phyloP scores from a whole-genome alignment of 208 protist species.

The Acanthamoeba quina region DNA sequence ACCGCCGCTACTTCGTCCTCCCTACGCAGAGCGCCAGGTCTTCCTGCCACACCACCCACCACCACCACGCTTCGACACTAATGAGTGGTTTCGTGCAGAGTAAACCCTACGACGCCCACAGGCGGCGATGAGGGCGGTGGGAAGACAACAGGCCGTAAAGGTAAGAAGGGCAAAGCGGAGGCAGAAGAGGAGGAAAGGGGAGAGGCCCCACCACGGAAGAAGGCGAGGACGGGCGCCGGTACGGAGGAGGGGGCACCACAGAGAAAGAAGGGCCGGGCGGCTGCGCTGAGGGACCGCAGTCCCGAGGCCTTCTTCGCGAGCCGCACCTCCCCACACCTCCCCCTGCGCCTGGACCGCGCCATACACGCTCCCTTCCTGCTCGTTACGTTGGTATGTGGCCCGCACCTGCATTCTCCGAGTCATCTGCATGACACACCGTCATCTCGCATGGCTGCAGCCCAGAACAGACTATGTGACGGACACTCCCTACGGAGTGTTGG shows the following conservation, averaged over 20 bases:
- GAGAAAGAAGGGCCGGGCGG: neutral
- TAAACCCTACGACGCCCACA: neutral
- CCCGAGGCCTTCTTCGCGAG: conserved; percentile 2
- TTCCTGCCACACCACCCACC: neutral
- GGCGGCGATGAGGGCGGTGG: neutral
- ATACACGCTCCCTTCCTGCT: conserved; percentile 5
- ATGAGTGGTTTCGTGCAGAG: neutral
- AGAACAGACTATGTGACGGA: neutral
- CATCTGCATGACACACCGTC: neutral
- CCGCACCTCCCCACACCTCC: neutral
- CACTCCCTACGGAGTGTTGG: neutral
- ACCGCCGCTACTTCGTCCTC: neutral
- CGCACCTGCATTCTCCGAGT: no score
- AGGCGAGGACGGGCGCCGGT: neutral
- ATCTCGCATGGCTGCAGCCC: neutral
- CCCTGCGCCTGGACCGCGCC: neutral
- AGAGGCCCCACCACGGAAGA: neutral
- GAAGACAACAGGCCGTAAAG: neutral
- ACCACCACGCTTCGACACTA: no score
- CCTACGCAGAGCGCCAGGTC: conserved; percentile 2
- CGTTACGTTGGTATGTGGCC: neutral
- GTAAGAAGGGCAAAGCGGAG: neutral
- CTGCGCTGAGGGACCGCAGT: neutral
- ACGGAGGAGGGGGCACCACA: neutral
- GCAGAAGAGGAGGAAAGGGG: conserved; percentile 1